phyloP scores from a whole-genome alignment of 768 basidiomycete species.

The Leccinum pellstonianum region DNA sequence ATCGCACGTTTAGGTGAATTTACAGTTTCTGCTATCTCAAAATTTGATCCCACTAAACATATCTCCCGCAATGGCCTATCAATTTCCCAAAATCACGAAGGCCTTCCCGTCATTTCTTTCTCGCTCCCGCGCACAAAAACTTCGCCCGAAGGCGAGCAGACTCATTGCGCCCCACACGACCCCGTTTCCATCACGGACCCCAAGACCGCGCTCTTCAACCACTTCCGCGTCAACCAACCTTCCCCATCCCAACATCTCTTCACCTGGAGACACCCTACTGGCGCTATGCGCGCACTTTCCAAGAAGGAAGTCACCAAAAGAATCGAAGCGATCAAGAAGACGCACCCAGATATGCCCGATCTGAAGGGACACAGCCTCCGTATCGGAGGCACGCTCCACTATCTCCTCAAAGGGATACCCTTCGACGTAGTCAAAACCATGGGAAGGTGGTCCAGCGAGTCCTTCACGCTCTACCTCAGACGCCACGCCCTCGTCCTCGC shows the following conservation, averaged over 20 bases:
- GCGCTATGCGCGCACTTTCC: background rate
- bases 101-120: too few species aligned
- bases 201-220: background rate
- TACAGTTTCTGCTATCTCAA: too few species aligned
- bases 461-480: background rate
- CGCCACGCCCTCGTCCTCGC: background rate
- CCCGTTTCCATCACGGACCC: too few species aligned
- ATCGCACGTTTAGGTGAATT: too few species aligned
- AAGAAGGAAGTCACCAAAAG: background rate
- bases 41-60: too few species aligned
- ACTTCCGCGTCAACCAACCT: background rate
- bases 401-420: background rate
- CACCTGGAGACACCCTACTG: background rate
- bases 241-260: background rate
- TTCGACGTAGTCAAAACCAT: background rate
- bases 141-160: too few species aligned
- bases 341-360: background rate
- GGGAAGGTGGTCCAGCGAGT: background rate
- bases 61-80: too few species aligned
- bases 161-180: too few species aligned
- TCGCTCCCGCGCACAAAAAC: too few species aligned
- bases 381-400: background rate
- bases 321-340: background rate
- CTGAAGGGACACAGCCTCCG: slow-evolving; percentile 1
- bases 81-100: too few species aligned